These are phyloP conservation scores for Azolla pinnata DNA, from an alignment of 75 land plant genomes.

Conservation along the genomic window DNA sequence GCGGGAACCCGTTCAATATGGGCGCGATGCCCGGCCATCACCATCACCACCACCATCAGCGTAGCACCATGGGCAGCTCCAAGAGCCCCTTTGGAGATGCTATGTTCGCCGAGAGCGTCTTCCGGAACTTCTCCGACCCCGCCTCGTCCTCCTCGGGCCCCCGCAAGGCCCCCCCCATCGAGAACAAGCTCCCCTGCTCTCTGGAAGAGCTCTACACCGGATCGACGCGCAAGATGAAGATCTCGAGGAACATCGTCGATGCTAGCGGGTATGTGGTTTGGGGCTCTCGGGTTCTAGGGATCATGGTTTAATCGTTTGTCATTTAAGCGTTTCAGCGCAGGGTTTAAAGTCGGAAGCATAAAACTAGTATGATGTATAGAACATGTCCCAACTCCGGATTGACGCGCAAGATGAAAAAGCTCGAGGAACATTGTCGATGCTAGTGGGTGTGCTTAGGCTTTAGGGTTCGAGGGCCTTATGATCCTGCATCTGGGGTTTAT, in stretches of 20 bases:
- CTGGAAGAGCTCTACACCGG: constrained; percentile 82
- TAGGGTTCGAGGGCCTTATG: no score
- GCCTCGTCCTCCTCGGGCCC: constrained; percentile 20
- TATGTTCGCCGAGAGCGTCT: constrained; percentile 44
- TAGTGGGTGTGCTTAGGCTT: no score
- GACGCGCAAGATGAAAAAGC: no score
- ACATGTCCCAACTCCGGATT: no score
- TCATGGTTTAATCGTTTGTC: no score
- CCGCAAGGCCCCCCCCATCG: constrained; percentile 67
- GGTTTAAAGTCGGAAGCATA: no score
- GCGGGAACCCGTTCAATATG: constrained; percentile 46
- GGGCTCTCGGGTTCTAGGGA: no score
- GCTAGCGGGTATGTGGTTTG: constrained; percentile 84
- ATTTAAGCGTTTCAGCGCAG: no score
- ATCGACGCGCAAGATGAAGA: constrained; percentile 92
- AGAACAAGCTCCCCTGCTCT: constrained; percentile 55
- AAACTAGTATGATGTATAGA: no score
- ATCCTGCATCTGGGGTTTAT: no score
- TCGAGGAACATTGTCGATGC: no score
- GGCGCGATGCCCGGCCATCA: constrained; percentile 19
- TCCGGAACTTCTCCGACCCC: constrained; percentile 34
- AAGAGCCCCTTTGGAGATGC: constrained; percentile 31
- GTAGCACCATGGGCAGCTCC: constrained; percentile 29
- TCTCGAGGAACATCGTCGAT: constrained; percentile 78
- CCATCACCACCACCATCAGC: no score